Evolutionary conservation across 768 basidiomycete species (phyloP).

Genomic region (Tylopilus vinaceipallidus): DNA sequence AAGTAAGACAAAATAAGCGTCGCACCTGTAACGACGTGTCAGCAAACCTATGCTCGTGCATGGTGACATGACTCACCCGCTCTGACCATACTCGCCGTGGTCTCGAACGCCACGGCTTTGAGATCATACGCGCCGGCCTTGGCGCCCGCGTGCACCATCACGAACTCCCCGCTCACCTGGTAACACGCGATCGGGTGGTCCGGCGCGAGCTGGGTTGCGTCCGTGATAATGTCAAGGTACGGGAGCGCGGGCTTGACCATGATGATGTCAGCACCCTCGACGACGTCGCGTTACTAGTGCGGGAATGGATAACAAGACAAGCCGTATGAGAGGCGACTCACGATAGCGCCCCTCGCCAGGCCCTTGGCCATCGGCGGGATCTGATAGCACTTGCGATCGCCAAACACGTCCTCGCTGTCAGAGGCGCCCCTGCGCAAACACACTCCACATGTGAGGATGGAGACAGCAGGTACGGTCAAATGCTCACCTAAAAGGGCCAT

Average conservation of each 20-base stretch:
- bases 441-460: background rate
- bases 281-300: constrained; percentile 77
- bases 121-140: constrained; percentile 91
- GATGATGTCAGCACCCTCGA: constrained; percentile 95
- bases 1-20: constrained; percentile 93
- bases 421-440: constrained; percentile 75
- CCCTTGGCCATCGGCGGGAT: constrained; percentile 87
- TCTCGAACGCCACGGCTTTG: constrained; percentile 92
- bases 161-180: constrained; percentile 96
- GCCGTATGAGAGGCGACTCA: constrained; percentile 38
- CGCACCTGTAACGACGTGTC: constrained; percentile 55
- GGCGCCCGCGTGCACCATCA: constrained; percentile 96
- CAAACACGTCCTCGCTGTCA: constrained; percentile 91
- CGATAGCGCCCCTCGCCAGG: constrained; percentile 89
- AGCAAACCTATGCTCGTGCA: background rate
- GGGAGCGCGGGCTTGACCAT: constrained; percentile 98
- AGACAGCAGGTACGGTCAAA: background rate
- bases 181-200: constrained; percentile 96
- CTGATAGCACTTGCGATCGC: constrained; percentile 97
- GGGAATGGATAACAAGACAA: background rate
- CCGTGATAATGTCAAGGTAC: constrained; percentile 94
- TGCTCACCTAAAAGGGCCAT: constrained; percentile 90
- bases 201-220: constrained; percentile 75
- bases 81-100: constrained; percentile 84
- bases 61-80: constrained; percentile 60